phyloP scores from a whole-genome alignment of 768 basidiomycete species.

The Auriscalpium vulgare region DNA sequence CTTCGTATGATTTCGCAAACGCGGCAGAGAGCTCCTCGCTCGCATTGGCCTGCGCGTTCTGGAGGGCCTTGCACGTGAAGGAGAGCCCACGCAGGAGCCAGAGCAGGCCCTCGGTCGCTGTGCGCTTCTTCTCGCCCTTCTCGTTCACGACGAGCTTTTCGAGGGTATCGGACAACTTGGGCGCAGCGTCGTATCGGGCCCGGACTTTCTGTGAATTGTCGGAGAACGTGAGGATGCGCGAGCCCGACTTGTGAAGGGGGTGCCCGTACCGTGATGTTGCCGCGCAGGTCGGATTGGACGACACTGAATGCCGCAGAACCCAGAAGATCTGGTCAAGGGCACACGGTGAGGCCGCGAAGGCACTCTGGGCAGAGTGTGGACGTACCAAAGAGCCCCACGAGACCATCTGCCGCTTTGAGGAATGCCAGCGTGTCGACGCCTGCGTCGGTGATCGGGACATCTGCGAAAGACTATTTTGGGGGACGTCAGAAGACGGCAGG shows the following conservation, averaged over 20 bases:
- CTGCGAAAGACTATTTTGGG: conserved; percentile 75
- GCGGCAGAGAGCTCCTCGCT: conserved; percentile 55
- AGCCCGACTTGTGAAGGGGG: neutral
- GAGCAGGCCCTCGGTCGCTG: conserved; percentile 85
- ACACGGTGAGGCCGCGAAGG: neutral
- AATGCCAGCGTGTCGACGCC: conserved; percentile 87
- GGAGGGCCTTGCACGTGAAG: conserved; percentile 82
- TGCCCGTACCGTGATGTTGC: conserved; percentile 76
- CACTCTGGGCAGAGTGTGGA: neutral
- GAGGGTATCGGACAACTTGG: conserved; percentile 63
- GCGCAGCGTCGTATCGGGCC: conserved; percentile 62
- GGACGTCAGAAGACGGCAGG: neutral
- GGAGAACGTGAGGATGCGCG: conserved; percentile 1
- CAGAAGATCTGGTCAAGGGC: conserved; percentile 55
- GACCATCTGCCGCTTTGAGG: conserved; percentile 80
- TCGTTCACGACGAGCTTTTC: conserved; percentile 81
- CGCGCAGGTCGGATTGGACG: conserved; percentile 81
- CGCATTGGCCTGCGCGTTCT: conserved; percentile 59
- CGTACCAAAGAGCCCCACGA: conserved; percentile 87
- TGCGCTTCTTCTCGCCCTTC: conserved; percentile 77
- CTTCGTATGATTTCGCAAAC: conserved; percentile 77
- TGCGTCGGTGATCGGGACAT: conserved; percentile 77
- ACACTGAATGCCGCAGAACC: conserved; percentile 76
- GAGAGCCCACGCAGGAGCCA: conserved; percentile 90
- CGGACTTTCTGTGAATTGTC: conserved; percentile 73